Evolutionary conservation across 2,329 filamentous ascomycete species (phyloP).

Genomic region (Sarocladium oryzae): DNA sequence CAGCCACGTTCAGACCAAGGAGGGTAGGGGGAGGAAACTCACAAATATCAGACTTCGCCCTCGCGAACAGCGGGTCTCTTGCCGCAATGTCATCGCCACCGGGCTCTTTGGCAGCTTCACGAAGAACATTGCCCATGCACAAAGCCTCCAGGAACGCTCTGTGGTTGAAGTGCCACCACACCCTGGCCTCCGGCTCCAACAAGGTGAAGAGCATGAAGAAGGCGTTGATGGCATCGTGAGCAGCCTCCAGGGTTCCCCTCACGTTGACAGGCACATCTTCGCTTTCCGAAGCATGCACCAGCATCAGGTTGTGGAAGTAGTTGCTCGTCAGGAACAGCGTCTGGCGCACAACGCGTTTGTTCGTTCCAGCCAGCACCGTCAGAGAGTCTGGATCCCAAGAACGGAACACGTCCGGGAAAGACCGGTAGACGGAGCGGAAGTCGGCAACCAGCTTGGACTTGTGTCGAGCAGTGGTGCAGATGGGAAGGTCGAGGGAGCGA

Average conservation of each 20-base stretch:
- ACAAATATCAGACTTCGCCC: conserved; percentile 56
- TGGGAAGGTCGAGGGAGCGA: conserved; percentile 64
- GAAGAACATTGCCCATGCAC: conserved; percentile 57
- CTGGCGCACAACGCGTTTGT: conserved; percentile 64
- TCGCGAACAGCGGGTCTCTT: conserved; percentile 53
- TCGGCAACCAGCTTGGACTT: conserved; percentile 64
- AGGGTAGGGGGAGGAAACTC: conserved; percentile 23
- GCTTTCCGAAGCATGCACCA: conserved; percentile 67
- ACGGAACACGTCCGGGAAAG: conserved; percentile 64
- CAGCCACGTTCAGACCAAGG: too few species aligned
- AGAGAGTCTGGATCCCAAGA: conserved; percentile 59
- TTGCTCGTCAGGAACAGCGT: conserved; percentile 75
- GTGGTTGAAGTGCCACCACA: conserved; percentile 84
- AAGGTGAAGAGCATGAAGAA: conserved; percentile 69
- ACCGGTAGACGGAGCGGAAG: conserved; percentile 66
- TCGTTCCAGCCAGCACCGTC: conserved; percentile 46
- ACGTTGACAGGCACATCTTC: conserved; percentile 58
- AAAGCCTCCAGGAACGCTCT: conserved; percentile 70
- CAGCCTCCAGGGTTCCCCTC: conserved; percentile 64
- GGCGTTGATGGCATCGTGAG: conserved; percentile 65
- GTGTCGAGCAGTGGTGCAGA: conserved; percentile 61
- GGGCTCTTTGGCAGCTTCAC: conserved; percentile 42
- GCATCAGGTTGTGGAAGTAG: conserved; percentile 77
- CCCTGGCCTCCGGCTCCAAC: conserved; percentile 64
- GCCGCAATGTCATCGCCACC: conserved; percentile 37